Conservation (phyloP, 345 rosid genomes). For the Bretschneidera sinensis region DNA sequence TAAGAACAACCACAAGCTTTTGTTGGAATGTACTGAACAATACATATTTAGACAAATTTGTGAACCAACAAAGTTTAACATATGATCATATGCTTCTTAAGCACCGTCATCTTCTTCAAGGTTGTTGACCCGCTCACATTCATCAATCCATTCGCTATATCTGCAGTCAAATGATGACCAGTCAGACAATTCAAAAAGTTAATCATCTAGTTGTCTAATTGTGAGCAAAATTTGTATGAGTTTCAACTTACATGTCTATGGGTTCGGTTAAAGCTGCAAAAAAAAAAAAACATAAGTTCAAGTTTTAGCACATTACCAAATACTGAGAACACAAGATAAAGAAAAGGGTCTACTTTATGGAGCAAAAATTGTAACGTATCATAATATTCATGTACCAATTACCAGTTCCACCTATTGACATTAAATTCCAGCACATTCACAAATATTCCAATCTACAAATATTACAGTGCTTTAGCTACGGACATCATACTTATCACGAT, state of each 20-base stretch:
- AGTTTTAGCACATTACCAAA: not conserved
- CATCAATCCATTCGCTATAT: conserved; percentile 98
- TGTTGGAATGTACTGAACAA: too few relatives aligned
- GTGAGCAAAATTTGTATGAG: not conserved
- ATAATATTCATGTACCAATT: too few relatives aligned
- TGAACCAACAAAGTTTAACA: too few relatives aligned
- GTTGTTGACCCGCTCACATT: conserved; percentile 75
- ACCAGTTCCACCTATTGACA: not conserved
- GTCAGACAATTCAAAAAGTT: not conserved
- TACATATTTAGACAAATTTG: too few relatives aligned
- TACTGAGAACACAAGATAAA: not conserved
- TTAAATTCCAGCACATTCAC: too few relatives aligned
- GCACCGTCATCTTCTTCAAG: conserved; percentile 63
- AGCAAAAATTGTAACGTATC: not conserved
- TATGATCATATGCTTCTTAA: conserved; percentile 23
- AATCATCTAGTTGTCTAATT: too few relatives aligned
- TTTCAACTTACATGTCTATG: conserved; percentile 77
- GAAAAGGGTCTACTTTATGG: not conserved
- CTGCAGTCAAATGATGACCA: conserved; percentile 27
- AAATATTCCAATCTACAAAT: not conserved
- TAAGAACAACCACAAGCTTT: too few relatives aligned
- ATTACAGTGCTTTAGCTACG: not conserved
- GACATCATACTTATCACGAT: not conserved
- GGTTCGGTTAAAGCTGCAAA: conserved; percentile 81
- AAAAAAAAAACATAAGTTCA: conserved; percentile 13